Conservation (phyloP, 164 flowering plant species). For the Protea cynaroides region DNA sequence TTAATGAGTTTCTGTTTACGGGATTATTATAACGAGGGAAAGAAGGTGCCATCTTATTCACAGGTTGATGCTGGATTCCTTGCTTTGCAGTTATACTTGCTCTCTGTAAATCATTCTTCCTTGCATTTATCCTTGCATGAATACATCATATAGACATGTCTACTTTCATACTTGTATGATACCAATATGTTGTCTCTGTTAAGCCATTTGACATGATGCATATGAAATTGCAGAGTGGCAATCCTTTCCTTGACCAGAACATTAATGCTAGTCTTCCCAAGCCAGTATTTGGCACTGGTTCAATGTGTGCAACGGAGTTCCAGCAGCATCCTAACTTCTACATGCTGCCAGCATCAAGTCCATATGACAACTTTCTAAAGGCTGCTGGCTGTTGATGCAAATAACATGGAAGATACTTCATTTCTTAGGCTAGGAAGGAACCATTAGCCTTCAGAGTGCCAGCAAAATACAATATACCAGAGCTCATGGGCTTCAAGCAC, state of each 20-base stretch:
- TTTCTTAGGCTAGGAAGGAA: not conserved
- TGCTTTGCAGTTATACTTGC: conserved; percentile 15
- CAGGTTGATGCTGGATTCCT: not conserved
- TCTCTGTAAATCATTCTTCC: not conserved
- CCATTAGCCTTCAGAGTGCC: not conserved
- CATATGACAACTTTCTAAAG: conserved; percentile 79
- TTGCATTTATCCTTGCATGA: not conserved
- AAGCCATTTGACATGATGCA: conserved; percentile 2
- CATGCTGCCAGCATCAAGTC: conserved; percentile 70
- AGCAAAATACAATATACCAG: not conserved
- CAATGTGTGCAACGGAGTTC: conserved; percentile 42
- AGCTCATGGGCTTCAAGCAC: conserved; percentile 1
- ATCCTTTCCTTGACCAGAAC: conserved; percentile 44
- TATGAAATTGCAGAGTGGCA: conserved; percentile 42
- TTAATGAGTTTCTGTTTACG: conserved; percentile 14
- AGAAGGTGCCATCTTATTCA: conserved; percentile 13
- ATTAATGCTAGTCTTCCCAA: conserved; percentile 8
- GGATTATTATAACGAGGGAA: conserved; percentile 17
- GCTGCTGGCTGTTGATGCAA: conserved; percentile 72
- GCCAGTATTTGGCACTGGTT: conserved; percentile 20
- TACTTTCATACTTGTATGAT: not conserved
- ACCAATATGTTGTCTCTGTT: not conserved
- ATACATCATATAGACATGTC: not conserved
- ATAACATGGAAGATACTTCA: not conserved
- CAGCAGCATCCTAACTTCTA: conserved; percentile 44